Base-by-base conservation (phyloP, 1,284 basidiomycete species). In the Ustilago nuda region DNA sequence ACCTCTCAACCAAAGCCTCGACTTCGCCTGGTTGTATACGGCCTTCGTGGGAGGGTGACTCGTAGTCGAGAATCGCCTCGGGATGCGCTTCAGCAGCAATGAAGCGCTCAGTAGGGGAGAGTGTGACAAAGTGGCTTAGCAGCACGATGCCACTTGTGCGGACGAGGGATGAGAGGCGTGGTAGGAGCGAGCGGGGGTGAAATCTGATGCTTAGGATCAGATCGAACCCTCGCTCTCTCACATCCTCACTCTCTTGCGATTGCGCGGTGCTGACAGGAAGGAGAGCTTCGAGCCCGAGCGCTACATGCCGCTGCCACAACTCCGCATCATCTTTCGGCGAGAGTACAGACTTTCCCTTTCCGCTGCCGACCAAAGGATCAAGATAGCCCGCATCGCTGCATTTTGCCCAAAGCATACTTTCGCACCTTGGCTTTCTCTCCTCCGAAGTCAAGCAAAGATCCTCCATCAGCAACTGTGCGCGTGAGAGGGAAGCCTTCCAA, bases 401-500 rank as follows among this genome's bases (percentile, higher is more conserved):
- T 35, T 55, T 69, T 13, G 74, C 69, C 74, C 74, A 76, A 12
- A 76, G 48, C 17, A 76, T 60, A 12, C 32, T 54, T 8, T 76
- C 56, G 36, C 69, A 76, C 8, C 27, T 23, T 17, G 71, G 45
- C 3, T 6, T 3, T 15, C 7, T 15, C 4, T 1, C 46, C n/a
- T 36, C 8, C 35, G 13, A 23, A 17, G 9, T 36, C n/a, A 76
- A 69, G 30, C 35, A 45, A n/a, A 76, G 66, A 45, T 76, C 74
- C 3, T 63, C 17, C 62, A 66, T 66, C 19, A 76, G 59, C 48
- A 56, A 62, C 19, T 66, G 48, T 4, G 69, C 66, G 5, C 74
- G 65, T 15, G 9, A 41, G 45, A 76, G 65, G 30, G 59, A 69
- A 8, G 74, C 74, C 51, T 69, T 76, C 74, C 74, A 76, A 50